Evolutionary conservation across 257 asterid genomes (phyloP), one percentile per base, ranked within the genome.

Genomic region (Lavandula angustifolia): DNA sequence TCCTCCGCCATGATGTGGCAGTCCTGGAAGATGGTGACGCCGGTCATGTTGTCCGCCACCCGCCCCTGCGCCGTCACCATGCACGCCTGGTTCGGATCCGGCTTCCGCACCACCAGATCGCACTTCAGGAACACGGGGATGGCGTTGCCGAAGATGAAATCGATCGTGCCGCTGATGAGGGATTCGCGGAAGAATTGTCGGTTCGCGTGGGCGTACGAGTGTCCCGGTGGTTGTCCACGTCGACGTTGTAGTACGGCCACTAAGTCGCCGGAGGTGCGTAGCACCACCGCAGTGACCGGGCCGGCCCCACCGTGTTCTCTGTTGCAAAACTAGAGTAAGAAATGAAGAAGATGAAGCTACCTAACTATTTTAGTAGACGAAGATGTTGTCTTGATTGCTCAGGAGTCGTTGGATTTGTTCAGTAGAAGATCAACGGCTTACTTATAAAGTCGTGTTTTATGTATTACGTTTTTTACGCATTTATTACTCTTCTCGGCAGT

Each of bases 51-150:
- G 3, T 18, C 18, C 9, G 85, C 86, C 33, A 65, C 82, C 14
- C 96, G 82, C 0, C 96, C 98, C 54, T 91, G 98, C 7, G 95
- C 95, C 0, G 95, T 87, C 18, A 85, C 88, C 95, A 87, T 87
- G 75, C 95, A 87, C 0, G 76, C 83, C 49, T 85, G 97, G 77
- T 71, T 69, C 0, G 48, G 60, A 9, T 70, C 9, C 10, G 97
- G 97, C 78, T 73, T 77, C 18, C 97, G 88, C 3, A 89, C 95
- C 5, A 87, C 64, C 42, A 87, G 33, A 27, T 70, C 68, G 73
- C 91, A 79, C 47, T 79, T 84, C 9, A 85, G 95, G 84, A 88
- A 88, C 3, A 89, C 68, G 51, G 87, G 74, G 0, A 74, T 43
- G 3, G 89, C 91, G 40, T 87, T 89, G 3, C 96, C 96, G 44